Evolutionary conservation across 805 yeast genomes (phyloP), one percentile per base, ranked within the genome.

Genomic region (Phaffomyces antillensis): DNA sequence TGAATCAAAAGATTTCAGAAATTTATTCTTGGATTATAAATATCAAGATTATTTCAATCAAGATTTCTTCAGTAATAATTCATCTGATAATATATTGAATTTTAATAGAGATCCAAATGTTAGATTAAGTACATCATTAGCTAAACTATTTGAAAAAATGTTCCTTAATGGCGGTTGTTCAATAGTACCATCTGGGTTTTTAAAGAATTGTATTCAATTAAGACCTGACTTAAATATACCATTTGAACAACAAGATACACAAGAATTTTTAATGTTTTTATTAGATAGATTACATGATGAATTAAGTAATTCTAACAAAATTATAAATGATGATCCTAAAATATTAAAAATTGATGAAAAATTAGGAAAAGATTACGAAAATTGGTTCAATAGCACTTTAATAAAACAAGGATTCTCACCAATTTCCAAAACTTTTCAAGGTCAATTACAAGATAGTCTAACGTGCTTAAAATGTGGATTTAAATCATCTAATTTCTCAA

Each of bases 201-300:
- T 84, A 36, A 71, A 79, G 39, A 61, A 68, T 2, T 65, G 81
- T 41, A 62, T 76, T 20, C 48, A 64, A 7, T 56, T 83, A 20
- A 77, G 83, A 51, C 89, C 89, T 0, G 86, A 81, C 53, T 71
- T 83, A 44, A 66, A 69, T 50, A 82, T 85, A 12, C 91, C 91
- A 0, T 62, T 73, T 52, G 87, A 83, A 54, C 95, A 86, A 55
- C 93, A 86, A 56, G 95, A 86, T 60, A 81, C 90, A 2, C 88
- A 85, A 44, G 93, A 86, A 53, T 83, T 83, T 55, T 62, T 86
- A 37, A 70, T 83, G 59, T 77, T 84, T 48, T 51, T 84, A 11
- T 63, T 85, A 50, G 90, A 82, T 55, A 71, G 79, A 49, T 59
- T 86, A 12, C 91, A 86, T 58, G 80, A 79, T 40, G 95, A 86